Evolutionary conservation across 257 asterid genomes (phyloP).

Genomic region (Ocimum tenuiflorum): DNA sequence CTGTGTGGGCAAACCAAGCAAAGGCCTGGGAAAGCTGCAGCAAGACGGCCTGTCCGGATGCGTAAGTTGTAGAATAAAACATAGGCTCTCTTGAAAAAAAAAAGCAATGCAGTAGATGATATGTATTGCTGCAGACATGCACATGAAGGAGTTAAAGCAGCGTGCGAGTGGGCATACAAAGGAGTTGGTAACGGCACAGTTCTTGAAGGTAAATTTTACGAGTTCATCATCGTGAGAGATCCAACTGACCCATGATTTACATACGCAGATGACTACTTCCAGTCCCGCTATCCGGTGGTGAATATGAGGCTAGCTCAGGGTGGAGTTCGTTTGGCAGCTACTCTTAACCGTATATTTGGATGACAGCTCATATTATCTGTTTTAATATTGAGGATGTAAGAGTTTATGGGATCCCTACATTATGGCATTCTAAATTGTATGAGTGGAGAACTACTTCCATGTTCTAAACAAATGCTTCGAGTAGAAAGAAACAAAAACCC

Average conservation of each 20-base stretch:
- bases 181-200: constrained; percentile 54
- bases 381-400: neutral
- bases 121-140: constrained; percentile 50
- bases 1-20: constrained; percentile 62
- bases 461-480: neutral
- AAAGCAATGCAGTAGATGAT: neutral
- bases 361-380: constrained; percentile 7
- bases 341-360: constrained; percentile 71
- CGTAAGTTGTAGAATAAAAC: constrained; percentile 29
- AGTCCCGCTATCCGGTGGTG: constrained; percentile 51
- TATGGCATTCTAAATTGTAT: neutral
- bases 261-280: constrained; percentile 72
- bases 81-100: neutral
- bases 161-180: constrained; percentile 77
- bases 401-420: neutral
- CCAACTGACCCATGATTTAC: neutral
- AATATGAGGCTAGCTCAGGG: constrained; percentile 73
- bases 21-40: constrained; percentile 72
- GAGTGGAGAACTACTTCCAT: neutral
- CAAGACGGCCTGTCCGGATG: constrained; percentile 55
- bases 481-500: neutral
- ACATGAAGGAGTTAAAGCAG: constrained; percentile 74
- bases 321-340: constrained; percentile 83
- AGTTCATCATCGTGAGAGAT: too few relatives aligned
- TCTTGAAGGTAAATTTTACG: constrained; percentile 43